phyloP scores from a whole-genome alignment of 2,329 filamentous ascomycete species.

The Dissoconium aciculare region DNA sequence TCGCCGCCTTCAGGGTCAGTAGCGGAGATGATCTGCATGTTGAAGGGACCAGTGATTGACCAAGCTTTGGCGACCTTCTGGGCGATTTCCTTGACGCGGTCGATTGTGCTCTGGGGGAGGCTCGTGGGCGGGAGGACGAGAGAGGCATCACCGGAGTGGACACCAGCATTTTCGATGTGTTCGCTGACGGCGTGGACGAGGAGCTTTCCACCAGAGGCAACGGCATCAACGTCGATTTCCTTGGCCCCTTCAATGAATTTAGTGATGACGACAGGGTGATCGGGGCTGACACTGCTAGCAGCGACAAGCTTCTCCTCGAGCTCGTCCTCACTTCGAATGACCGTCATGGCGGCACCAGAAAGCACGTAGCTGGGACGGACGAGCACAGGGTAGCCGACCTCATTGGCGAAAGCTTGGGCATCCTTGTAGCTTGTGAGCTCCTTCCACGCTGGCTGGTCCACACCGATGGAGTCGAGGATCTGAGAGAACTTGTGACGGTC shows the following conservation, averaged over 20 bases:
- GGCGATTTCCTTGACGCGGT: constrained; percentile 86
- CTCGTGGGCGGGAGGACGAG: constrained; percentile 76
- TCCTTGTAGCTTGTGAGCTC: constrained; percentile 81
- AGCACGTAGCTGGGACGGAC: constrained; percentile 92
- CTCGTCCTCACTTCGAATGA: constrained; percentile 75
- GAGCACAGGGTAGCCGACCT: constrained; percentile 84
- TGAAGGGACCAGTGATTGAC: constrained; percentile 96
- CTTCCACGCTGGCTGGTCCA: constrained; percentile 96
- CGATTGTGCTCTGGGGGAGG: constrained; percentile 63
- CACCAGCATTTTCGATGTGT: constrained; percentile 92
- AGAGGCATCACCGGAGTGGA: constrained; percentile 95
- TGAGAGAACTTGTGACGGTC: constrained; percentile 97
- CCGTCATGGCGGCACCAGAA: constrained; percentile 95
- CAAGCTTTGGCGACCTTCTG: constrained; percentile 93
- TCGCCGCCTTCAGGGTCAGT: constrained; percentile 59
- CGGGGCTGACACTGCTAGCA: constrained; percentile 77
- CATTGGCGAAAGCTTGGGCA: constrained; percentile 70
- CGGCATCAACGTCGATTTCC: constrained; percentile 93
- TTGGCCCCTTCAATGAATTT: constrained; percentile 96
- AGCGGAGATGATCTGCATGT: constrained; percentile 99
- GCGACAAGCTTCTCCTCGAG: constrained; percentile 90
- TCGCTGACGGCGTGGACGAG: constrained; percentile 86
- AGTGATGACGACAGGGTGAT: constrained; percentile 94
- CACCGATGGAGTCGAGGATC: constrained; percentile 88
- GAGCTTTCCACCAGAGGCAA: constrained; percentile 72